phyloP scores from a whole-genome alignment of 257 asterid species.

The Mentha longifolia region DNA sequence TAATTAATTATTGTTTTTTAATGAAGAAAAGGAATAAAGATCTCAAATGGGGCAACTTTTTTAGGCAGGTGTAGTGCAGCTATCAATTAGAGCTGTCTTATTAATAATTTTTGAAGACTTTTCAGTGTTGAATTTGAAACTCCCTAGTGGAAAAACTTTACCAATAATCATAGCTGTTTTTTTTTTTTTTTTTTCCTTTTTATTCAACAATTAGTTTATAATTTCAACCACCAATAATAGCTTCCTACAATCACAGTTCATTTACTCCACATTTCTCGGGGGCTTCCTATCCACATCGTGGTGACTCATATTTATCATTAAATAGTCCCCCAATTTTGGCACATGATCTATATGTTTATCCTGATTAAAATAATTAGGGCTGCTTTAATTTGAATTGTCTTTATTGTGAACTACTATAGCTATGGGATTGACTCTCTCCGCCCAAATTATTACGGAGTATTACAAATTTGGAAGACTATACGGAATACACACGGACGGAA shows the following conservation, averaged over 20 bases:
- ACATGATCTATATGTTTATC: constrained; percentile 27
- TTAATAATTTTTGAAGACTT: constrained; percentile 34
- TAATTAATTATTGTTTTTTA: not conserved
- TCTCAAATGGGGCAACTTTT: constrained; percentile 26
- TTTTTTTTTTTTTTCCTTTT: not conserved
- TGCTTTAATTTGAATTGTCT: constrained; percentile 16
- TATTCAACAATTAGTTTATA: constrained; percentile 27
- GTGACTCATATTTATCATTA: constrained; percentile 24
- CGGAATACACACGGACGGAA: no score
- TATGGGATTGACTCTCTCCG: constrained; percentile 32
- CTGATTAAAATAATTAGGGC: constrained; percentile 1
- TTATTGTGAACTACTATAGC: not conserved
- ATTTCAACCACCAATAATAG: constrained; percentile 32
- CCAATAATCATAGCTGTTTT: constrained; percentile 9
- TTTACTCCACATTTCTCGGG: constrained; percentile 42
- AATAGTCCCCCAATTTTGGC: constrained; percentile 21
- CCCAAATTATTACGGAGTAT: constrained; percentile 33
- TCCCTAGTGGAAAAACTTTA: constrained; percentile 32
- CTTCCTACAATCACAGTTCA: constrained; percentile 25
- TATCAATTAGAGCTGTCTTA: constrained; percentile 19
- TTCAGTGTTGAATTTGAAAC: constrained; percentile 40
- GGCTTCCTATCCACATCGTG: constrained; percentile 18
- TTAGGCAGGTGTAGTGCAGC: constrained; percentile 37
- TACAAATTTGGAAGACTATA: no score
- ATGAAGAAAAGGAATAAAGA: not conserved